Base-by-base conservation (phyloP, 164 flowering plant genomes). In the Chimonanthus salicifolius region DNA sequence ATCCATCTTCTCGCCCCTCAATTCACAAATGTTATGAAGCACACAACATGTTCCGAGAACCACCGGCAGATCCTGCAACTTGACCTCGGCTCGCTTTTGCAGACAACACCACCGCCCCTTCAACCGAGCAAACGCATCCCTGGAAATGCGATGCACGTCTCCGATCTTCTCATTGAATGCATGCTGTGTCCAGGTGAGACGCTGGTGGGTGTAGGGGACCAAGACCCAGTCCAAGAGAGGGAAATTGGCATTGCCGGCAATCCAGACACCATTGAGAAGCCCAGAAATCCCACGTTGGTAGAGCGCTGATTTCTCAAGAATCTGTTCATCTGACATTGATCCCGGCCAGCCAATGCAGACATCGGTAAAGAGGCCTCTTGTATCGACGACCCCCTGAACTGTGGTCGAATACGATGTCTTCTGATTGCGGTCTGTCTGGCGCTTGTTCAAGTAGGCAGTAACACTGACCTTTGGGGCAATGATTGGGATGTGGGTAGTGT, bases 341-440 rank as follows among this genome's bases (percentile, higher is more conserved):
- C 97, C 97, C 1, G 97, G 97, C 88, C 87, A 90, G 0, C 97
- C 96, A 20, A 92, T 90, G 74, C 91, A 90, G 11, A 88, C 84
- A 70, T 92, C 97, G 6, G 88, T 88, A 78, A 92, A 92, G 3
- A 87, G 80, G 10, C 97, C 95, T 2, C 69, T 75, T 0, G 80
- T 76, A 67, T 92, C 90, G 2, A 89, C 94, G 3, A 90, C 88
- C 0, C 96, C 96, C 74, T 90, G 97, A 9, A 92, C 86, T 0
- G 95, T 92, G 8, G 89, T 85, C 15, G 97, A 92, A 76, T 92
- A 92, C 0, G 92, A 89, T 0, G 92, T 89, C 86, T 88, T 90
- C 86, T 90, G 97, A 77, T 89, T 91, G 49, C 96, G 75, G 77
- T 91, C 96, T 0, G 96, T 91, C 76, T 91, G 96, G 20, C 90